These are phyloP conservation scores for Coemansia sp. DNA, from an alignment of 192 early-diverging fungal genomes.

Conservation along the genomic window DNA sequence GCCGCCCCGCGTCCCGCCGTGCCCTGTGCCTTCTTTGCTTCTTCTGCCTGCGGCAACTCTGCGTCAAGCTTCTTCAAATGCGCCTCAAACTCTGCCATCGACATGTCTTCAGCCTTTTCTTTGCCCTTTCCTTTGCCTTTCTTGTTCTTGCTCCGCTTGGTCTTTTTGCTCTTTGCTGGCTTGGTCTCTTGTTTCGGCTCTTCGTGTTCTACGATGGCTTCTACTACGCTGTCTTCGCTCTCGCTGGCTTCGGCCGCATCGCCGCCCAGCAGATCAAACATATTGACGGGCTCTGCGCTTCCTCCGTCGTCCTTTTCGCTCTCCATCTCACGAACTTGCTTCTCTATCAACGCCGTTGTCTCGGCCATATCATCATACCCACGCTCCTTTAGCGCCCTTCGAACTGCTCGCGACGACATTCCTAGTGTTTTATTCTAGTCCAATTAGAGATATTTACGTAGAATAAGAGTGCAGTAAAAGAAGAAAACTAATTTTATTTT, in stretches of 20 bases:
- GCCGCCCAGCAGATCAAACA: conserved; percentile 51
- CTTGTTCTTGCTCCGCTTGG: not conserved
- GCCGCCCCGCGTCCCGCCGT: conserved; percentile 17
- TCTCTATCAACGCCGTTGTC: conserved; percentile 27
- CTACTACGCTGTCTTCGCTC: not conserved
- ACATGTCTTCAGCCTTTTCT: conserved; percentile 22
- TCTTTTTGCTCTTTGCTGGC: not conserved
- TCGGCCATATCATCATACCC: conserved; percentile 51
- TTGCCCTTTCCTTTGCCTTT: conserved; percentile 13
- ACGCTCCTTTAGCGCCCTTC: conserved; percentile 38
- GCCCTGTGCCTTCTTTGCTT: conserved; percentile 1
- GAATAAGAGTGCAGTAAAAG: not conserved
- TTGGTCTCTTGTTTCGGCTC: not conserved
- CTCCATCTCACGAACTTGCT: conserved; percentile 5
- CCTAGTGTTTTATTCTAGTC: not conserved
- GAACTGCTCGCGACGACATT: conserved; percentile 55
- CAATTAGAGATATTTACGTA: not conserved
- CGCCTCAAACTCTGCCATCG: conserved; percentile 45
- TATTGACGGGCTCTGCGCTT: conserved; percentile 11
- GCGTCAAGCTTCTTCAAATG: conserved; percentile 28
- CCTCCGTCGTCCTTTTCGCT: conserved; percentile 8
- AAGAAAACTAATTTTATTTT: not conserved
- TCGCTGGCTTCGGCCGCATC: conserved; percentile 9
- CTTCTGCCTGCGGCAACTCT: conserved; percentile 12
- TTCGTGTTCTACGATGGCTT: not conserved